These are phyloP conservation scores for Quercus variabilis DNA, from an alignment of 306 rosid genomes.

Conservation along the genomic window DNA sequence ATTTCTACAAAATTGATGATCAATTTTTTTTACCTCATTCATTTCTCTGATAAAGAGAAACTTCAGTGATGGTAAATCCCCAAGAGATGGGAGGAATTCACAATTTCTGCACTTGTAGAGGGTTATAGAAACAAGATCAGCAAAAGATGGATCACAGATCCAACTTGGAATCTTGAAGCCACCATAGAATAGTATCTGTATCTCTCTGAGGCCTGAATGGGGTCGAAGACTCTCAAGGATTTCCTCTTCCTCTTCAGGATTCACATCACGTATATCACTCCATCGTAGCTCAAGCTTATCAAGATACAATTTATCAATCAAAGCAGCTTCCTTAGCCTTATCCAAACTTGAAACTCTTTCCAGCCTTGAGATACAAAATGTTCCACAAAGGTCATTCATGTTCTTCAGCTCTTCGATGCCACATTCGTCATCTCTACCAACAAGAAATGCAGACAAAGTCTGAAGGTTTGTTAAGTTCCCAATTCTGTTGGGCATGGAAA, in stretches of 20 bases:
- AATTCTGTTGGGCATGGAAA: conserved; percentile 1
- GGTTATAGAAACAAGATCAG: neutral
- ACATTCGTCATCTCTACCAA: conserved; percentile 11
- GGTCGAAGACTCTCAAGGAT: conserved; percentile 20
- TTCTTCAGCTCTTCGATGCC: conserved; percentile 9
- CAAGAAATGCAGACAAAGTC: conserved; percentile 24
- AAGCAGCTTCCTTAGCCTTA: conserved; percentile 19
- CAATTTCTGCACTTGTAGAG: conserved; percentile 15
- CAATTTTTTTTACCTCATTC: conserved; percentile 12
- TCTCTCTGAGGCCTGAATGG: conserved; percentile 1
- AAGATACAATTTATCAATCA: conserved; percentile 3
- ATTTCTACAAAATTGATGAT: conserved; percentile 2
- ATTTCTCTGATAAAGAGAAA: conserved; percentile 9
- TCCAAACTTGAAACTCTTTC: neutral
- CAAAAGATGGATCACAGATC: conserved; percentile 10
- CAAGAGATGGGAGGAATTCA: conserved; percentile 4
- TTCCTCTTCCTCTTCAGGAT: neutral
- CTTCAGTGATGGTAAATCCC: conserved; percentile 16
- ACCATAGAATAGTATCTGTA: conserved; percentile 1
- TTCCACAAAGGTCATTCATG: neutral
- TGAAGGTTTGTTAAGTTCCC: conserved; percentile 17
- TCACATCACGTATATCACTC: neutral
- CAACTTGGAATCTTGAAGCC: conserved; percentile 27
- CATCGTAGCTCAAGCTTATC: conserved; percentile 2
- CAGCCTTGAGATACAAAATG: conserved; percentile 19